Percentiles rank a stretch among this genome's conserved stretches.
Conservation (phyloP, 2,329 filamentous ascomycete species). For the Zymoseptoria tritici region DNA sequence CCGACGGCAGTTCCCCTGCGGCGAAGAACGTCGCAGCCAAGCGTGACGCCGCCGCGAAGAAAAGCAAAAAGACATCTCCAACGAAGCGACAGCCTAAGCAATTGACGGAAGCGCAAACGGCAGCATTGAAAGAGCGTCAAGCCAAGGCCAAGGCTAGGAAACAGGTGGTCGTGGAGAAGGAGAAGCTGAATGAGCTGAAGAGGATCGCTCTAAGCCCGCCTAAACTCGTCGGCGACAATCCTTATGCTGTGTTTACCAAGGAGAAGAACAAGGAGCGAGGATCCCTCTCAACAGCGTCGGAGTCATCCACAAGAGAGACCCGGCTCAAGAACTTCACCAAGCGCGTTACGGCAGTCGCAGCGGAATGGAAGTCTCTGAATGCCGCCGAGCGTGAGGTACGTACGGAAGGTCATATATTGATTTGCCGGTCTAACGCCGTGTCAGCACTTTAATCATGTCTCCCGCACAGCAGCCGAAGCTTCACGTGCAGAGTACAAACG, state of each 20-base stretch:
- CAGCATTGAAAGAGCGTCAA: conserved; percentile 2
- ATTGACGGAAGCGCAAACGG: conserved; percentile 16
- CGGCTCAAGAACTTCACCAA: conserved; percentile 22
- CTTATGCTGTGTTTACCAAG: conserved; percentile 24
- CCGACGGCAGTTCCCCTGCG: conserved; percentile 14
- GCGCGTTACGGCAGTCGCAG: conserved; percentile 28
- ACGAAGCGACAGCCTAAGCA: conserved; percentile 25
- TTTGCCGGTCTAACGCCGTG: conserved; percentile 1
- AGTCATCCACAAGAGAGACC: not conserved
- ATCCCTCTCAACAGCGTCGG: not conserved
- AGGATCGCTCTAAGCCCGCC: conserved; percentile 33
- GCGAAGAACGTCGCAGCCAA: conserved; percentile 18
- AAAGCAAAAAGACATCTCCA: conserved; percentile 5
- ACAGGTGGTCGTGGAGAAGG: conserved; percentile 18
- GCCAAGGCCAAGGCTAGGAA: conserved; percentile 5
- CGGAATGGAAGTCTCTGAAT: conserved; percentile 42
- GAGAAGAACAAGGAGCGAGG: conserved; percentile 19
- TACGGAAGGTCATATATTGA: not conserved
- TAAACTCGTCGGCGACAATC: conserved; percentile 5
- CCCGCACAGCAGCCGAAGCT: conserved; percentile 39
- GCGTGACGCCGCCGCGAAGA: conserved; percentile 5
- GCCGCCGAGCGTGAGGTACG: conserved; percentile 40
- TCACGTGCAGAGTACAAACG: conserved; percentile 40
- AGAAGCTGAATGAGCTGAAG: conserved; percentile 30
- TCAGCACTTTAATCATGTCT: conserved; percentile 49